Base-by-base conservation (phyloP, 345 rosid genomes). In the Eucalyptus polyanthemos region DNA sequence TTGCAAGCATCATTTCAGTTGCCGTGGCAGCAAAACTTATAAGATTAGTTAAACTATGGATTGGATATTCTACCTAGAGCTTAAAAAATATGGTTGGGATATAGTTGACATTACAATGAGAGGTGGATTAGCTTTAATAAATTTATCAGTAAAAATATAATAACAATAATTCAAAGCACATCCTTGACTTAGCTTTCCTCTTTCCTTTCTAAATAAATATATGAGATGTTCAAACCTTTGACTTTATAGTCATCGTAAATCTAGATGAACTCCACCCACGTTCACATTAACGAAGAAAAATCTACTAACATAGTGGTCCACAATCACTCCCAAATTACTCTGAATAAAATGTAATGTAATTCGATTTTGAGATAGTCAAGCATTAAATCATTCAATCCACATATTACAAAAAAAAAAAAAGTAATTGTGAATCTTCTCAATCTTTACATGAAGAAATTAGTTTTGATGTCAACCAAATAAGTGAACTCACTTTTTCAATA, bases 341-440 rank as follows among this genome's bases (percentile, higher is more conserved):
- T 62, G 3, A 62, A n/a, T 27, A 7, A 62, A 65, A n/a, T 11
- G 37, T 7, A 14, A 2, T 65, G 10, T 14, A n/a, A 65, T 65
- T 65, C 1, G 0, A 34, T 69, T 10, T 2, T 6, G 24, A 69
- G 7, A 16, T 69, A 37, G 4, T 72, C 81, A 34, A 34, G 4
- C 3, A 11, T 34, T 72, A 5, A 5, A 34, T 34, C 81, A 19
- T 12, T 72, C 25, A 5, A 34, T 34, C 1, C 21, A 72, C 8
- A 34, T 0, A 8, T 72, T 9, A 0, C 14, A 0, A 5, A 47
- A 47, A 45, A 17, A 16, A 5, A 44, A 44, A 19, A 69, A 69
- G 3, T 9, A 21, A 40, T 34, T 34, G 24, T 6, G 8, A 34
- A 16, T 69, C 80, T 9, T 17, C 24, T 69, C 21, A 69, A 9